Percentiles rank a stretch among this genome's conserved stretches.
phyloP scores from a whole-genome alignment of 2,329 filamentous ascomycete species.

The Penicillium sp. region DNA sequence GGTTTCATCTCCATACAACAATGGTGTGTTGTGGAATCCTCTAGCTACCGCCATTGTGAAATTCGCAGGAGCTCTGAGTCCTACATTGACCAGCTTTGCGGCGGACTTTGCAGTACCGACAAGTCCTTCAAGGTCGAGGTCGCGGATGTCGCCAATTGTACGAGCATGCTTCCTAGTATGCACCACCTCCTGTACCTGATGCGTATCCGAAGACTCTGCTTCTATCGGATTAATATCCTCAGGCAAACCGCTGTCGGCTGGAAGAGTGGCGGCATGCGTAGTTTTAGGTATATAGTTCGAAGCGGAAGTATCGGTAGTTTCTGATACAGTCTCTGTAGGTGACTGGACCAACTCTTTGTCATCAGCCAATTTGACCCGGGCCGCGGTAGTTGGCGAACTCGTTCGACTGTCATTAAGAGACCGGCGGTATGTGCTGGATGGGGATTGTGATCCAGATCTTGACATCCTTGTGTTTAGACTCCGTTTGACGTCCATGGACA shows the following conservation, averaged over 20 bases:
- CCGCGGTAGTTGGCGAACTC: neutral
- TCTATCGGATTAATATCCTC: neutral
- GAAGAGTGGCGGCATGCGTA: neutral
- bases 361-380: neutral
- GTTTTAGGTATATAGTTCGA: neutral
- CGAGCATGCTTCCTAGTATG: slow-evolving; percentile 2
- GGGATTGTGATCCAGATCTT: slow-evolving; percentile 13
- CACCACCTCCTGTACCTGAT: neutral
- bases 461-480: slow-evolving; percentile 36
- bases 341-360: neutral
- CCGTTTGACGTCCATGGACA: slow-evolving; percentile 42
- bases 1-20: slow-evolving; percentile 78
- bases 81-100: slow-evolving; percentile 68
- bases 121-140: slow-evolving; percentile 3
- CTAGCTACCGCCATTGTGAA: slow-evolving; percentile 77
- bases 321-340: neutral
- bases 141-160: slow-evolving; percentile 3
- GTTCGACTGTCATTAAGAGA: neutral
- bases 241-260: neutral
- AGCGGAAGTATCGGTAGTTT: neutral
- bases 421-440: neutral
- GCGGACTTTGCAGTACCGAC: slow-evolving; percentile 55
- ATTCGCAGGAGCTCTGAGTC: slow-evolving; percentile 77
- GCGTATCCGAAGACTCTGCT: neutral
- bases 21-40: slow-evolving; percentile 84